Conservation (phyloP, 805 yeast species). For the Lachancea sp. region DNA sequence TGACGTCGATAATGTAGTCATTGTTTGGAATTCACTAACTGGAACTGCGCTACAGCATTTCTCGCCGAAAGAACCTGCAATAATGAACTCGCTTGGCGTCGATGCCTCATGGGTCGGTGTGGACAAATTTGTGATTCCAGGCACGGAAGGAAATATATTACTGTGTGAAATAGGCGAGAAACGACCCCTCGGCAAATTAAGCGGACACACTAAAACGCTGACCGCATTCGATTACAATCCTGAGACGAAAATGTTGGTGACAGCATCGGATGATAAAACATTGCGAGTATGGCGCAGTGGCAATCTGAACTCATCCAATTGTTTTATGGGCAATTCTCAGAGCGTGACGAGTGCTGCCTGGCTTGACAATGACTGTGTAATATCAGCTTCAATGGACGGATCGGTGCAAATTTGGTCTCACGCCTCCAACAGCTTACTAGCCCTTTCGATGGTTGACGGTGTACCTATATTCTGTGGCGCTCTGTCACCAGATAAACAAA, state of each 20-base stretch:
- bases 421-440: constrained; percentile 17
- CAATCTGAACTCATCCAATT: constrained; percentile 45
- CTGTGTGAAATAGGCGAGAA: constrained; percentile 48
- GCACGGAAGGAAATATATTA: constrained; percentile 45
- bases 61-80: constrained; percentile 29
- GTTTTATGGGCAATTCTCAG: constrained; percentile 49
- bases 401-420: constrained; percentile 63
- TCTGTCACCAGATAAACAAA: constrained; percentile 44
- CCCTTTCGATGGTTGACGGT: constrained; percentile 38
- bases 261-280: constrained; percentile 71
- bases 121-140: constrained; percentile 64
- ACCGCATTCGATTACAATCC: constrained; percentile 50
- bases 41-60: constrained; percentile 45
- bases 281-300: constrained; percentile 73
- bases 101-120: constrained; percentile 73
- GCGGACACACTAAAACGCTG: constrained; percentile 62
- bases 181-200: constrained; percentile 43
- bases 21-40: constrained; percentile 60
- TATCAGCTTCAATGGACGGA: constrained; percentile 67
- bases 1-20: constrained; percentile 48
- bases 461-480: constrained; percentile 49
- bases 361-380: constrained; percentile 39
- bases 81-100: constrained; percentile 36
- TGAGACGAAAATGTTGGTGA: constrained; percentile 49
- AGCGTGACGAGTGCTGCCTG: constrained; percentile 52